Evolutionary conservation across 345 rosid species (phyloP), one percentile per base, ranked within the genome.

Genomic region (Garcia nutans): DNA sequence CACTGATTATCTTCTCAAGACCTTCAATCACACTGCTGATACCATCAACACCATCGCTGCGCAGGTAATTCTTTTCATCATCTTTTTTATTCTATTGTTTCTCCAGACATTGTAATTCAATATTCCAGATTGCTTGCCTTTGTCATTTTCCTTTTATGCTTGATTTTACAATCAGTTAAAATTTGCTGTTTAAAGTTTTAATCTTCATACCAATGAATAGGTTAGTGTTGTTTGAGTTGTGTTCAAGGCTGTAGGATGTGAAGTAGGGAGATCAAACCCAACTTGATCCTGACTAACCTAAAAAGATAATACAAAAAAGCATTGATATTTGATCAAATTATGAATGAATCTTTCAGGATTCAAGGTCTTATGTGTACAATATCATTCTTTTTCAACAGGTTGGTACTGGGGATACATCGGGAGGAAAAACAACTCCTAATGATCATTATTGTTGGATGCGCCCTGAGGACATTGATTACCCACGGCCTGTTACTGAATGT

Each of bases 401-500:
- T 66, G 99, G 97, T 72, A n/a, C 68, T 13, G 99, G 99, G 54
- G 97, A 91, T 67, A 93, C 97, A 37, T 88, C 92, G 16, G 97
- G 87, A 3, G 99, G 95, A 23, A 89, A 81, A 78, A 85, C 97
- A 6, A 75, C 68, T 20, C 81, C 89, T 3, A 93, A 93, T 44
- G 99, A 96, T 76, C 97, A 93, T 78, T 93, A 89, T 82, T 96
- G 99, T 77, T 96, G 99, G 99, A 92, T 88, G 95, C 84, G 98
- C 15, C 99, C 99, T 23, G 99, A 96, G 89, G 99, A 96, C 84
- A 96, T 96, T 77, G 95, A 96, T 81, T 96, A 96, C 47, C 47
- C 9, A 0, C 87, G 98, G 8, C 96, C 97, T 65, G 95, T 93
- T 10, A 0, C 55, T 13, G 85, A 84, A n/a, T 93, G 99, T 72